Evolutionary conservation across 2,329 filamentous ascomycete species (phyloP), one percentile per base, ranked within the genome.

Genomic region (Graphilbum ipis-grandicollis): DNA sequence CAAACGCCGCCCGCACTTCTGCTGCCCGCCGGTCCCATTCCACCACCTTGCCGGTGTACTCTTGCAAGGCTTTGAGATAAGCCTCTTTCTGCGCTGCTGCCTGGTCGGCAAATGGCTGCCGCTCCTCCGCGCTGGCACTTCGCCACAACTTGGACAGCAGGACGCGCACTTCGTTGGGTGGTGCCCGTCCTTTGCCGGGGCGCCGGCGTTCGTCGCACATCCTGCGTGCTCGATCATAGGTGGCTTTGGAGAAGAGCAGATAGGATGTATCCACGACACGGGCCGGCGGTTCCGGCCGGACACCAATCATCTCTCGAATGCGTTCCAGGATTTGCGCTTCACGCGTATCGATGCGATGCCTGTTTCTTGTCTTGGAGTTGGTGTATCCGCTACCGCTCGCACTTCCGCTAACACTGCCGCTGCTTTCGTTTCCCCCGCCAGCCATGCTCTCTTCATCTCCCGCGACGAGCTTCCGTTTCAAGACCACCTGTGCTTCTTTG

Each of bases 71-170:
- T 28, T 64, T 61, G 21, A 62, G 62, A 45, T 85, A 80, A 2
- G 57, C 62, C 39, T 67, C 63, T 52, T 86, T 86, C 46, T 83
- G 78, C 36, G 66, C 66, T 38, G 75, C 66, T 4, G 80, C 81
- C 52, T 77, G 68, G 21, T 84, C 76, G 34, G 86, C 68, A 49
- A 81, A 96, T 1, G 85, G 86, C 50, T 69, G 67, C 50, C 79
- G 82, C 46, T 75, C 68, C 32, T 80, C 79, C 6, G 73, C 64
- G 2, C 66, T 57, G 0, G 81, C 75, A 35, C 81, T 79, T 47
- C 79, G 82, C 90, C 90, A 98, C 76, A 90, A 86, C 51, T 79
- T 78, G 21, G 86, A 86, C 9, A 90, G 72, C 52, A 85, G 83
- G 35, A 76, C 71, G 25, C 90, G 80, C 39, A 96, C 80, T 50